Evolutionary conservation across 129 eudicot genomes (phyloP), one percentile per base, ranked within the genome.

Genomic region (Flaveria ramosissima): DNA sequence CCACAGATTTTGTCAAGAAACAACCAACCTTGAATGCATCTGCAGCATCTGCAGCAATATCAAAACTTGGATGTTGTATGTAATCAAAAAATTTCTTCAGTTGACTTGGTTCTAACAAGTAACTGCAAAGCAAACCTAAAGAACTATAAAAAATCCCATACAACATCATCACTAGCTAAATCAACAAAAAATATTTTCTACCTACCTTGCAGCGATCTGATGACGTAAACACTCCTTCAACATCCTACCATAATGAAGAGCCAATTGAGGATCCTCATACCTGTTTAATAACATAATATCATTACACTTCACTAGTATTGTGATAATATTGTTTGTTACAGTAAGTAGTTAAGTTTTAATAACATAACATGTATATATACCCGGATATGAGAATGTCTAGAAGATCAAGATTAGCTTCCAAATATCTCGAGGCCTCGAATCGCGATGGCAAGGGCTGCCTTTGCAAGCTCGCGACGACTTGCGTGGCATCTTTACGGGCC

Each of bases 401-500:
- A 73, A 92, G 89, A 78, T 92, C 92, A 11, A 84, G 79, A 80
- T 92, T 92, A 39, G 78, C 74, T 84, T 89, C 96, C 77, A 89
- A 81, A 77, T 89, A 92, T 42, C 83, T 73, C 11, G 92, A 89
- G 62, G 90, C 97, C 60, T 85, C 76, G 56, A 89, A 76, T 4
- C 88, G 92, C 13, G 92, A 91, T 3, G 81, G 81, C 64, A 89
- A 84, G 8, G 83, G 87, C 81, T 92, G 97, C 85, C 96, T 87
- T 73, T 92, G 97, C 90, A 92, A 70, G 82, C 89, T 92, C 1
- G 97, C 84, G 56, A 89, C 92, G 15, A 92, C 87, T 78, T 78
- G 94, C 12, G 96, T 92, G 26, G 90, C 96, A 83, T 91, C 94
- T 71, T 91, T 88, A 36, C 95, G 90, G 15, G 90, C 84, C 97